Base-by-base conservation (phyloP, 176 grass and related monocot genomes). In the Cenchrus fungigraminus region DNA sequence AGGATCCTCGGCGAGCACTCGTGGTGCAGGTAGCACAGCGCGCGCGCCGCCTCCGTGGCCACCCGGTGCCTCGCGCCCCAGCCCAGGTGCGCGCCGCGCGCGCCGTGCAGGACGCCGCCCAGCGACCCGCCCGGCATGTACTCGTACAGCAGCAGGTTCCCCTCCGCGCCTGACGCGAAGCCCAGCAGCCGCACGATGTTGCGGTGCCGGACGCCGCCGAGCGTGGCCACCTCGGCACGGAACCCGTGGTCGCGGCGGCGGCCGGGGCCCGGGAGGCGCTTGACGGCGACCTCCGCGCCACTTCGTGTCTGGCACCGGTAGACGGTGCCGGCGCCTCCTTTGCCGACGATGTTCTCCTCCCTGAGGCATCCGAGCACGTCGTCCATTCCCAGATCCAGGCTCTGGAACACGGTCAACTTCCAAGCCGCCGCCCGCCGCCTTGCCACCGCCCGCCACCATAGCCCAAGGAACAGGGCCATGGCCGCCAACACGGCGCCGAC, bases 1-100 rank as follows among this genome's bases (percentile, higher is more conserved):
- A 97, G 80, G 77, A 97, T 90, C 46, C 66, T 64, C 5, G 92
- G 92, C 7, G 77, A 81, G 83, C 92, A 97, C 89, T 97, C 95
- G 14, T 97, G 95, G 86, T 97, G 95, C 47, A 97, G 91, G 80
- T 97, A 97, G 79, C 92, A 94, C 3, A 94, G 86, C 4, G 92
- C 92, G 14, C 88, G 59, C 57, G 90, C 95, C 10, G 95, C 92
- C 90, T 97, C 90, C 3, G 63, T 86, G 31, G 95, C 95, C 0
- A 97, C 86, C 12, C 87, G 45, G 4, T 71, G 86, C 54, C 95
- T 12, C 5, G 37, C 83, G 31, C 76, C 88, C 95, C 95, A 97
- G 1, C 84, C 87, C 12, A 97, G 88, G 46, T 81, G 81, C 19
- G 1, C 68, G 6, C 85, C 90, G 19, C 92, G 87, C 76, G 93